A percentile compares a stretch with the other conserved stretches of the same genome.
Evolutionary conservation across 2,329 filamentous ascomycete species (phyloP).

Genomic region (Paraphaeosphaeria sporulosa): DNA sequence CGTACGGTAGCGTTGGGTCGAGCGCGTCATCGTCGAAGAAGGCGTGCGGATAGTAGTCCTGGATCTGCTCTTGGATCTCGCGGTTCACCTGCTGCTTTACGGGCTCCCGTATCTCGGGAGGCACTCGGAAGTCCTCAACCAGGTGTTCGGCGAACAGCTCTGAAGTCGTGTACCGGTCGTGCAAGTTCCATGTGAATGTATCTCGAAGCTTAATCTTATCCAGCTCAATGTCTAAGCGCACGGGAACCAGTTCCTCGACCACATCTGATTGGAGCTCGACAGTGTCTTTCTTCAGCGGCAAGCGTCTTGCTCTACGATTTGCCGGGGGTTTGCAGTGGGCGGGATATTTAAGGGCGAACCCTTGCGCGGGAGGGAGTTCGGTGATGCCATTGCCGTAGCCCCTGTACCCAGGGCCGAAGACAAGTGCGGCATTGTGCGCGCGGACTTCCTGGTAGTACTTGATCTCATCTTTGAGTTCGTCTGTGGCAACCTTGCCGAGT

Average conservation of each 20-base stretch:
- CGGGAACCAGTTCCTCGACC: slow-evolving; percentile 87
- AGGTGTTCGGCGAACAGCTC: slow-evolving; percentile 88
- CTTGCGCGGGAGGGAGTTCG: slow-evolving; percentile 65
- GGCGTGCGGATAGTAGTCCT: slow-evolving; percentile 92
- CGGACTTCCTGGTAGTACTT: slow-evolving; percentile 51
- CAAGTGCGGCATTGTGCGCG: slow-evolving; percentile 60
- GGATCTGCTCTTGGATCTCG: slow-evolving; percentile 87
- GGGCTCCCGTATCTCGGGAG: slow-evolving; percentile 67
- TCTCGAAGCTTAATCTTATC: slow-evolving; percentile 95
- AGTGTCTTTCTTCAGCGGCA: slow-evolving; percentile 83
- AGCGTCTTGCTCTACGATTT: slow-evolving; percentile 73
- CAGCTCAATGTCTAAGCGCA: slow-evolving; percentile 91
- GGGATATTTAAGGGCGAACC: slow-evolving; percentile 76
- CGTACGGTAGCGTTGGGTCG: slow-evolving; percentile 88
- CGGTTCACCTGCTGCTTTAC: slow-evolving; percentile 71
- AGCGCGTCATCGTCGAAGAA: slow-evolving; percentile 89
- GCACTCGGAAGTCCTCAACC: slow-evolving; percentile 84
- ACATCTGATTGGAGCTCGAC: slow-evolving; percentile 86
- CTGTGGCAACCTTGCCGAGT: slow-evolving; percentile 70
- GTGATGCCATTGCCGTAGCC: slow-evolving; percentile 90
- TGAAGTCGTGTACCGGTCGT: slow-evolving; percentile 82
- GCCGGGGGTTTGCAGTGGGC: slow-evolving; percentile 77
- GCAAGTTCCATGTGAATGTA: slow-evolving; percentile 98
- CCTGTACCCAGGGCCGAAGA: slow-evolving; percentile 78
- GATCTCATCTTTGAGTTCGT: slow-evolving; percentile 50